Evolutionary conservation across 306 rosid genomes (phyloP).

Genomic region (Rubus idaeus): DNA sequence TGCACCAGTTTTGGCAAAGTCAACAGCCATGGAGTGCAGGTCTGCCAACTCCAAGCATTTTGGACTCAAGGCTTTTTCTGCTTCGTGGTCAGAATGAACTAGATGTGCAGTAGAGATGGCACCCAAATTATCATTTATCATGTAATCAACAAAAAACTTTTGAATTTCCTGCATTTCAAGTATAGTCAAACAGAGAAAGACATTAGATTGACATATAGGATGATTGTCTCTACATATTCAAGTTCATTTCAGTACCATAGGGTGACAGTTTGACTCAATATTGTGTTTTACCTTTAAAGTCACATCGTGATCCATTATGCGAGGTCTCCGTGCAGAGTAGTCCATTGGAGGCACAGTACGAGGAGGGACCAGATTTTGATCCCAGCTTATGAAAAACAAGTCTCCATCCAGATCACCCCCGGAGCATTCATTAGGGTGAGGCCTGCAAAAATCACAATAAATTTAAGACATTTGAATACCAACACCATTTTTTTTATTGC

Average conservation of each 20-base stretch:
- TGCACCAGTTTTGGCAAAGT: constrained; percentile 94
- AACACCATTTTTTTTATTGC: background rate
- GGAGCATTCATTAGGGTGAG: constrained; percentile 98
- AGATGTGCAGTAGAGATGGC: constrained; percentile 94
- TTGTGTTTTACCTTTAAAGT: constrained; percentile 61
- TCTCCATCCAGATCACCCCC: constrained; percentile 99
- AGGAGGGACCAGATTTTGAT: constrained; percentile 59
- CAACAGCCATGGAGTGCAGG: constrained; percentile 96
- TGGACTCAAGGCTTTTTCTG: constrained; percentile 58
- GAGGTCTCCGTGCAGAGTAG: constrained; percentile 82
- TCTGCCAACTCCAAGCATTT: constrained; percentile 78
- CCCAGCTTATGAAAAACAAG: constrained; percentile 89
- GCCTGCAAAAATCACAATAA: constrained; percentile 50
- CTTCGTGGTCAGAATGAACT: constrained; percentile 81
- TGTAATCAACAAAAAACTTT: constrained; percentile 82
- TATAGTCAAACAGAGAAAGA: constrained; percentile 20
- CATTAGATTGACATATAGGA: constrained; percentile 6
- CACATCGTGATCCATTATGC: constrained; percentile 76
- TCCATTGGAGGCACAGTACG: constrained; percentile 72
- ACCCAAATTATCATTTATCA: constrained; percentile 91
- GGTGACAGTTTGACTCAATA: background rate
- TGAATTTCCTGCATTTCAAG: constrained; percentile 71
- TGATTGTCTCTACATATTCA: background rate
- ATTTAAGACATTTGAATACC: constrained; percentile 10
- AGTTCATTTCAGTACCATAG: background rate